Percentiles rank a stretch among this genome's conserved stretches.
Evolutionary conservation across 2,329 filamentous ascomycete genomes (phyloP).

Genomic region (Cadophora sp.): DNA sequence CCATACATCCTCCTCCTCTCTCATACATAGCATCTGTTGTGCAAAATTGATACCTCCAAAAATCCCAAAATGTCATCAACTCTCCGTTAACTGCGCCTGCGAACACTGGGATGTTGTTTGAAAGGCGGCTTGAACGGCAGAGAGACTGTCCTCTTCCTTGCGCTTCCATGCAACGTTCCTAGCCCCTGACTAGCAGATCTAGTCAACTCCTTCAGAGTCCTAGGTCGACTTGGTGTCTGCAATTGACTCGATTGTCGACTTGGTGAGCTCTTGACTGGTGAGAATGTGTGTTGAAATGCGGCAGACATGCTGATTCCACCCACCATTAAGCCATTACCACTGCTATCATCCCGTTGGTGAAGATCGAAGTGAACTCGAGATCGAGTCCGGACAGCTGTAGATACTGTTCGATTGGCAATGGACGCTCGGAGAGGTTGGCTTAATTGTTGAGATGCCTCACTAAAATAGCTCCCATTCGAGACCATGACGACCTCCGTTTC

Average conservation of each 20-base stretch:
- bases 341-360: background rate
- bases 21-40: background rate
- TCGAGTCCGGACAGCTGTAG: background rate
- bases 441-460: slow-evolving; percentile 22
- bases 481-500: slow-evolving; percentile 17
- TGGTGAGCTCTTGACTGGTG: background rate
- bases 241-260: background rate
- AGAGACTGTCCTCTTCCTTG: slow-evolving; percentile 13
- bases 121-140: slow-evolving; percentile 12
- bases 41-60: background rate
- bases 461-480: slow-evolving; percentile 20
- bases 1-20: background rate
- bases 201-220: slow-evolving; percentile 21
- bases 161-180: slow-evolving; percentile 22
- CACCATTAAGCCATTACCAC: slow-evolving; percentile 3
- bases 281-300: slow-evolving; percentile 12
- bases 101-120: background rate
- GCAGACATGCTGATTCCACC: slow-evolving; percentile 16
- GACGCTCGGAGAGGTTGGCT: background rate
- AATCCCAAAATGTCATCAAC: background rate
- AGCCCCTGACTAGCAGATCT: slow-evolving; percentile 22
- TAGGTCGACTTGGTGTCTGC: background rate
- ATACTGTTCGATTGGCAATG: background rate
- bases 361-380: slow-evolving; percentile 3
- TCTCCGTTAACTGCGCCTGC: background rate